These are phyloP conservation scores for Fusarium veterinarium DNA, from an alignment of 2,329 filamentous ascomycete species.

Conservation along the genomic window DNA sequence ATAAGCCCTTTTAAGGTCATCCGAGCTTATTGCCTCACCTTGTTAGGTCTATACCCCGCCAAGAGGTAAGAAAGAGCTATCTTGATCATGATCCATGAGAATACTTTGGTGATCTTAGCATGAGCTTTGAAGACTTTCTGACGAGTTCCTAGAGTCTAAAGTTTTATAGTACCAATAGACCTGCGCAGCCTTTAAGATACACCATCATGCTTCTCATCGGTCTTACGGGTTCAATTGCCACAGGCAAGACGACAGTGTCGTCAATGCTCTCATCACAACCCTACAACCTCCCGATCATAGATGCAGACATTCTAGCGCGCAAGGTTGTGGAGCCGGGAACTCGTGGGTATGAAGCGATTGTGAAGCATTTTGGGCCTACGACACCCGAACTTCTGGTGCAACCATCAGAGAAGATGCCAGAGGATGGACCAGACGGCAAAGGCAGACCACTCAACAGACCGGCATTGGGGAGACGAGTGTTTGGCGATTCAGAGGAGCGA, in stretches of 20 bases:
- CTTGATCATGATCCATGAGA: background rate
- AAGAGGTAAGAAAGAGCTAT: background rate
- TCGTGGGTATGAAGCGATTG: slow-evolving; percentile 82
- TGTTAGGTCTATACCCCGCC: background rate
- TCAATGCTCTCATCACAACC: slow-evolving; percentile 81
- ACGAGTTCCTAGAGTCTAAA: background rate
- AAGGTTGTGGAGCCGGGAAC: slow-evolving; percentile 95
- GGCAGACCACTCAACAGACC: slow-evolving; percentile 85
- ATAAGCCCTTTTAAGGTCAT: background rate
- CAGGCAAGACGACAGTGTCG: slow-evolving; percentile 97
- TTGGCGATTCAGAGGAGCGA: slow-evolving; percentile 79
- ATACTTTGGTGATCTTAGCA: background rate
- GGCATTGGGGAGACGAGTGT: slow-evolving; percentile 85
- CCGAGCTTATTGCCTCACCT: background rate
- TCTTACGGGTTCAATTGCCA: slow-evolving; percentile 96
- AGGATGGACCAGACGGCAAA: slow-evolving; percentile 67
- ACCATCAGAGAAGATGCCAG: slow-evolving; percentile 61
- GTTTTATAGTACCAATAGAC: background rate
- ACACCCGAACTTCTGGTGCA: slow-evolving; percentile 88
- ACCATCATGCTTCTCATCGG: slow-evolving; percentile 87
- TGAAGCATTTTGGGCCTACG: slow-evolving; percentile 81
- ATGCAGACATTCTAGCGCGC: slow-evolving; percentile 92
- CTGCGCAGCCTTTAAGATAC: background rate
- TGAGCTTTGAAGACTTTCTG: background rate
- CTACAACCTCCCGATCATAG: slow-evolving; percentile 89